A percentile compares a stretch with the other conserved stretches of the same genome.
These are phyloP conservation scores for Penicillium ochrochloron DNA, from an alignment of 495 filamentous ascomycete species.

Conservation along the genomic window DNA sequence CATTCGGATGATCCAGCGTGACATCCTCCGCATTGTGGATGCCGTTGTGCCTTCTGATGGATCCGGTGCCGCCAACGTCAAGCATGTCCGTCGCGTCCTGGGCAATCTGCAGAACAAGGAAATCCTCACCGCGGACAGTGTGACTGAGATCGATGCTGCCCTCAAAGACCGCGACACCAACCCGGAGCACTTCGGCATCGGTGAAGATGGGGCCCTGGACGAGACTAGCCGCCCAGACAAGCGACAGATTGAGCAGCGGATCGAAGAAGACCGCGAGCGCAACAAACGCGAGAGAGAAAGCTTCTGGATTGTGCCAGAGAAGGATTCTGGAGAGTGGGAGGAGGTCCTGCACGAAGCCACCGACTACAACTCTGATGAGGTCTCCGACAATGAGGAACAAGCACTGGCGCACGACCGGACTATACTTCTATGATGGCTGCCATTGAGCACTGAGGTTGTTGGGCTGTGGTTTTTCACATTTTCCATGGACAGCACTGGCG, in stretches of 20 bases:
- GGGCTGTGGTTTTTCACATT: background rate
- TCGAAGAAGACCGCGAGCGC: slow-evolving; percentile 94
- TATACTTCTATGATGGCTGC: background rate
- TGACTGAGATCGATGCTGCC: slow-evolving; percentile 77
- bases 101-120: slow-evolving; percentile 67
- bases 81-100: slow-evolving; percentile 83
- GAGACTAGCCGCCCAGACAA: slow-evolving; percentile 66
- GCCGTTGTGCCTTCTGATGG: slow-evolving; percentile 82
- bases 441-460: too few relatives aligned
- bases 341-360: slow-evolving; percentile 80
- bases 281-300: slow-evolving; percentile 89
- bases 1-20: slow-evolving; percentile 90
- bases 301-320: slow-evolving; percentile 80
- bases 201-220: slow-evolving; percentile 38
- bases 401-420: slow-evolving; percentile 54
- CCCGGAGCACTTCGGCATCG: slow-evolving; percentile 45
- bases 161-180: slow-evolving; percentile 73
- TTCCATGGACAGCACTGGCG: background rate
- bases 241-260: slow-evolving; percentile 88
- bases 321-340: slow-evolving; percentile 64
- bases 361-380: slow-evolving; percentile 84
- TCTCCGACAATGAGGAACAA: slow-evolving; percentile 72
- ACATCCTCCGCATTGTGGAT: slow-evolving; percentile 87
- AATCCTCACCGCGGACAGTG: slow-evolving; percentile 68
- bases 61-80: slow-evolving; percentile 90